phyloP scores from a whole-genome alignment of 2,329 filamentous ascomycete species.

The Didymella segeticola region DNA sequence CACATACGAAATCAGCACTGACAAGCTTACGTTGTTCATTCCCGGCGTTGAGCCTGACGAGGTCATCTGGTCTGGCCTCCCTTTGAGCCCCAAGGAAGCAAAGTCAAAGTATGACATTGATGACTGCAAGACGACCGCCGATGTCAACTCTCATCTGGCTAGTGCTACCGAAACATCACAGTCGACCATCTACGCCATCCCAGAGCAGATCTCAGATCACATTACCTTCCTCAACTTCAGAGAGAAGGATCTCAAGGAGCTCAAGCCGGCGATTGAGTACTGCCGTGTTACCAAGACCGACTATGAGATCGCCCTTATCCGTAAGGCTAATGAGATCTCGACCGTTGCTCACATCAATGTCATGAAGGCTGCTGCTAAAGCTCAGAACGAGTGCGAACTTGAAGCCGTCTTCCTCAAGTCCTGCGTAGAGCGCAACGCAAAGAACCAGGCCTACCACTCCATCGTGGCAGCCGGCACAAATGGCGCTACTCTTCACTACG shows the following conservation, averaged over 20 bases:
- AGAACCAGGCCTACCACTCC: conserved; percentile 84
- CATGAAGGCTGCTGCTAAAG: conserved; percentile 66
- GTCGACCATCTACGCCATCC: conserved; percentile 74
- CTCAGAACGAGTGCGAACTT: conserved; percentile 80
- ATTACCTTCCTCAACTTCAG: conserved; percentile 75
- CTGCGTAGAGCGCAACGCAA: conserved; percentile 76
- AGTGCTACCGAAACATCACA: conserved; percentile 56
- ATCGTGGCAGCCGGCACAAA: conserved; percentile 83
- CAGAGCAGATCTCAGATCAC: conserved; percentile 74
- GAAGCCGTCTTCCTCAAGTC: conserved; percentile 80
- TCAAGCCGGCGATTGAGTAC: conserved; percentile 74
- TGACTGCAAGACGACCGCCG: conserved; percentile 72
- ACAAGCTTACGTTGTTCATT: conserved; percentile 85
- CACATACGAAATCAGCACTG: conserved; percentile 77
- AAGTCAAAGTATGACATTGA: conserved; percentile 71
- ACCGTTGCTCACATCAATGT: conserved; percentile 78
- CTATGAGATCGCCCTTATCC: conserved; percentile 85
- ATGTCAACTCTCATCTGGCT: conserved; percentile 76
- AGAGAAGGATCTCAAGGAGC: conserved; percentile 63
- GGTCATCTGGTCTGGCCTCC: conserved; percentile 93
- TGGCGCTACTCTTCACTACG: conserved; percentile 87
- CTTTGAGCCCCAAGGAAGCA: conserved; percentile 77
- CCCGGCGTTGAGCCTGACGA: conserved; percentile 86
- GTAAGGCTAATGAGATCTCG: conserved; percentile 80
- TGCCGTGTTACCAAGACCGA: conserved; percentile 82